Evolutionary conservation across 257 asterid species (phyloP), one percentile per base, ranked within the genome.

Genomic region (Forsythia viridissima): DNA sequence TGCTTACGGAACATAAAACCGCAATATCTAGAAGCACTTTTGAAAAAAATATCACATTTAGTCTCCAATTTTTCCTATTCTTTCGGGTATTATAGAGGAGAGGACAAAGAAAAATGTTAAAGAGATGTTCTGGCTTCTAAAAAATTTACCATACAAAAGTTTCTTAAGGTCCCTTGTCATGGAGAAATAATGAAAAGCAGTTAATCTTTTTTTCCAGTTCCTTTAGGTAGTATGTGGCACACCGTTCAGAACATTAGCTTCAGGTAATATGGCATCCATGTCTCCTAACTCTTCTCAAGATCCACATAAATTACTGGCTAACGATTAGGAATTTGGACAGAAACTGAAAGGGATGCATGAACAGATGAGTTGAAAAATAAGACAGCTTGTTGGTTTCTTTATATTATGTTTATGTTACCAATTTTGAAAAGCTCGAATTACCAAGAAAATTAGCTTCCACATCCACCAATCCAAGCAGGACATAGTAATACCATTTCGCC

Each of bases 381-480:
- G 72, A 18, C 37, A 30, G 34, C 4, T 37, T 11, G 3, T 55
- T 51, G 74, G 52, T 66, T 55, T 76, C 48, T 40, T 79, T 30
- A 21, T 30, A 7, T 37, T 5, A 4, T 73, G 70, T 63, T 21
- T 30, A 52, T 30, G 13, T 40, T 67, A 44, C 41, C 7, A 42
- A 42, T n/a, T 63, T 46, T 69, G 55, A 69, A 46, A n/a, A 13
- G 76, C 34, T 21, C 73, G 30, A 79, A 51, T 86, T 81, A 92
- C 98, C 98, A 13, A 94, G 97, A 86, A 86, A 94, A 79, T 94
- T 94, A 83, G 93, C 98, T 89, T 94, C 98, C 80, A 94, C 98
- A 8, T 94, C 98, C 70, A 94, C 92, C 55, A 89, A 52, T 79
- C 94, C 98, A 76, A 94, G 96, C 81, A 93, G 83, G 77, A 93